Evolutionary conservation across 257 asterid genomes (phyloP).

Genomic region (Primulina tabacum): DNA sequence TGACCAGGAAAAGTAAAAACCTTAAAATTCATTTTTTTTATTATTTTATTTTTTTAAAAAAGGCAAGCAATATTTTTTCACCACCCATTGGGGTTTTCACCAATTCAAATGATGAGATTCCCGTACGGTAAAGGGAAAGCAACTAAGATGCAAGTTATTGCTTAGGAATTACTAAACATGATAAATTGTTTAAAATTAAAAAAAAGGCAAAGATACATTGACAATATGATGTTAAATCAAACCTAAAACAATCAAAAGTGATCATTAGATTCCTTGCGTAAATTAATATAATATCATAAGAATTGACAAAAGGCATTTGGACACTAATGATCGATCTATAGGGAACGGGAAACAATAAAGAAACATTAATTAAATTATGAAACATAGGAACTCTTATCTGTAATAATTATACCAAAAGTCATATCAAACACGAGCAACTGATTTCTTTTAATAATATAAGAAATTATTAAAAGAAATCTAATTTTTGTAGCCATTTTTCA

Average conservation of each 20-base stretch:
- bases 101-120: neutral
- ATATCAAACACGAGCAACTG: neutral
- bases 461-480: too few relatives aligned
- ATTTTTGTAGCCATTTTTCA: too few relatives aligned
- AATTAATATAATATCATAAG: too few relatives aligned
- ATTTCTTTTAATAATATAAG: too few relatives aligned
- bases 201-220: neutral
- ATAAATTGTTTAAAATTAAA: neutral
- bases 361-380: too few relatives aligned
- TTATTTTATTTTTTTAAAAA: too few relatives aligned
- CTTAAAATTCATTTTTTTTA: too few relatives aligned
- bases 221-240: neutral
- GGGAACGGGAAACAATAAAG: neutral
- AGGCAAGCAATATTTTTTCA: neutral
- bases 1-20: neutral
- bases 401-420: neutral
- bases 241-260: neutral
- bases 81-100: neutral
- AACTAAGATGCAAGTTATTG: neutral
- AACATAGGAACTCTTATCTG: too few relatives aligned
- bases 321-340: too few relatives aligned
- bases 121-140: neutral
- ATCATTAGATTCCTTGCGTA: neutral
- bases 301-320: neutral
- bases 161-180: neutral